Evolutionary conservation across 768 basidiomycete species (phyloP).

Genomic region (Tephrocybe sp.): DNA sequence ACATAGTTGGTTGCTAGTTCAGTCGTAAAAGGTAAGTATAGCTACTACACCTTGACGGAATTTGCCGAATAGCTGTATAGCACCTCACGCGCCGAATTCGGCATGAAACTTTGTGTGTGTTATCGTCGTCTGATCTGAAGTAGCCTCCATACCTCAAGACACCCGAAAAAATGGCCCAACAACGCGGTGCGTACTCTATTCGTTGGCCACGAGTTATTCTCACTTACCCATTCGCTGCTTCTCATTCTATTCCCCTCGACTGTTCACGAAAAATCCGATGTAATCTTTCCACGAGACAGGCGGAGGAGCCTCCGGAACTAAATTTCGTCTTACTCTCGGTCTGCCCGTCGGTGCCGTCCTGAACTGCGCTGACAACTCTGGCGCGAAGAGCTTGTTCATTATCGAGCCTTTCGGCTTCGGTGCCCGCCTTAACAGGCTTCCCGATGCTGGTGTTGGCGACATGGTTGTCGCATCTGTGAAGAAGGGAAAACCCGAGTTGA

Average conservation of each 20-base stretch:
- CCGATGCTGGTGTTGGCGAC: slow-evolving; percentile 92
- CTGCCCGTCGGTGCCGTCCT: slow-evolving; percentile 92
- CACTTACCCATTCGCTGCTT: background rate
- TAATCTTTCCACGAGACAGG: slow-evolving; percentile 22
- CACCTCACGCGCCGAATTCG: slow-evolving; percentile 17
- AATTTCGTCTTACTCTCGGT: slow-evolving; percentile 94
- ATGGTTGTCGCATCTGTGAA: slow-evolving; percentile 98
- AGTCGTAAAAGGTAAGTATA: too few relatives aligned
- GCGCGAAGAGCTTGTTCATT: slow-evolving; percentile 92
- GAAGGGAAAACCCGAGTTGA: slow-evolving; percentile 99
- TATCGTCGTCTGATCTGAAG: slow-evolving; percentile 14
- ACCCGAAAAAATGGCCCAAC: slow-evolving; percentile 32
- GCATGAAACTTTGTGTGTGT: slow-evolving; percentile 26
- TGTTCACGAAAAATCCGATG: background rate
- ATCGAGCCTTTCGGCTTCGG: slow-evolving; percentile 97
- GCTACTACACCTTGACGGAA: too few relatives aligned
- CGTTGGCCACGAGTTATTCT: slow-evolving; percentile 5
- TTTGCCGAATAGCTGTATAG: slow-evolving; percentile 27
- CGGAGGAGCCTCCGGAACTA: slow-evolving; percentile 83
- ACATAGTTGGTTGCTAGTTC: too few relatives aligned
- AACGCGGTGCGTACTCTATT: slow-evolving; percentile 23
- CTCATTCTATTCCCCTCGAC: background rate
- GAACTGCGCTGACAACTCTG: slow-evolving; percentile 99
- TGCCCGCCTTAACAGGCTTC: slow-evolving; percentile 94
- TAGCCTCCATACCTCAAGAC: slow-evolving; percentile 24